Conservation (phyloP, 257 asterid species). For the Ilex aquifolium region DNA sequence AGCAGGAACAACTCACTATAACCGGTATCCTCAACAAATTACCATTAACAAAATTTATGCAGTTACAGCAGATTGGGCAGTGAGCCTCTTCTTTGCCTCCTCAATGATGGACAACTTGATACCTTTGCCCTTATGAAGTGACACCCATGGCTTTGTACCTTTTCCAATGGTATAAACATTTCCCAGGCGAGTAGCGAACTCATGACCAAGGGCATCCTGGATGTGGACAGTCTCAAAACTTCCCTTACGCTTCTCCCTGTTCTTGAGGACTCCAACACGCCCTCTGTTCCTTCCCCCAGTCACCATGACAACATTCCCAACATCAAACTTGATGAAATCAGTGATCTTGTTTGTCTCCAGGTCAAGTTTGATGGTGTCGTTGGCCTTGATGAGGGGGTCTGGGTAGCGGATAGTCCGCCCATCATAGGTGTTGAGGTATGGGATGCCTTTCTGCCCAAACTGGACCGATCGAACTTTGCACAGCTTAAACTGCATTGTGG, state of each 20-base stretch:
- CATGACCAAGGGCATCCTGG: constrained; percentile 64
- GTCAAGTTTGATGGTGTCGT: constrained; percentile 66
- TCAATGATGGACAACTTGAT: constrained; percentile 58
- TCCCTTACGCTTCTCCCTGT: constrained; percentile 72
- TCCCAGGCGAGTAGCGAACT: constrained; percentile 67
- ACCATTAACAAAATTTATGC: constrained; percentile 23
- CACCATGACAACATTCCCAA: constrained; percentile 72
- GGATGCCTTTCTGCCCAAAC: constrained; percentile 67
- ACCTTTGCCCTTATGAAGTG: constrained; percentile 78
- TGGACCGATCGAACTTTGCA: constrained; percentile 61
- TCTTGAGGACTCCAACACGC: constrained; percentile 66
- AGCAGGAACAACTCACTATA: too few relatives aligned
- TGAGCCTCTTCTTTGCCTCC: constrained; percentile 64
- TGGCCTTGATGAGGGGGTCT: constrained; percentile 67
- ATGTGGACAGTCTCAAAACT: constrained; percentile 65
- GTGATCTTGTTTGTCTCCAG: constrained; percentile 46
- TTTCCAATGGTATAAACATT: constrained; percentile 65
- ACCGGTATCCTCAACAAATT: too few relatives aligned
- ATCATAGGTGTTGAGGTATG: constrained; percentile 63
- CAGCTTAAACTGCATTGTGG: constrained; percentile 66
- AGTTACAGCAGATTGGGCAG: constrained; percentile 38
- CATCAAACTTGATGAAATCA: constrained; percentile 71
- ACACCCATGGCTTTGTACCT: constrained; percentile 71
- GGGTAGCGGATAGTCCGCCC: constrained; percentile 76
- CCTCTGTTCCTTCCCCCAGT: constrained; percentile 86